phyloP scores from a whole-genome alignment of 495 filamentous ascomycete genomes.

The Apiosordaria backusii region DNA sequence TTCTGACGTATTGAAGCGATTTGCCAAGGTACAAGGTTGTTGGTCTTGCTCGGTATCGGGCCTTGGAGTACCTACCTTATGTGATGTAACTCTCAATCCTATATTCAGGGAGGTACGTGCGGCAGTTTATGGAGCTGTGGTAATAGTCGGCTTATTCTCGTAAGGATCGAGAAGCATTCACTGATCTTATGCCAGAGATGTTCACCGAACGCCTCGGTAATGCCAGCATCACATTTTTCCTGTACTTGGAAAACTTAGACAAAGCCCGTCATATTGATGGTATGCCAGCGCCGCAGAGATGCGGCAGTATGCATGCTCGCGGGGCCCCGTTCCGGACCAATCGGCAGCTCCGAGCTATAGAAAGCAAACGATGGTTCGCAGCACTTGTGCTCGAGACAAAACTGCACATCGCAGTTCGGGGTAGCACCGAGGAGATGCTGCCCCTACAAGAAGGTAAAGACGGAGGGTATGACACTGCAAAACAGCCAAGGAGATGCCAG shows the following conservation, averaged over 20 bases:
- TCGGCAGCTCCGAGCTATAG: not conserved
- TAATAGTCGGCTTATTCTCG: not conserved
- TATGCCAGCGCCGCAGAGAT: not conserved
- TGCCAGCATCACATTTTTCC: not conserved
- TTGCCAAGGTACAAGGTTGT: not conserved
- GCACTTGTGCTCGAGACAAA: not conserved
- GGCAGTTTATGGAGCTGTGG: too few relatives aligned
- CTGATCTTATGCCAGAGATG: not conserved
- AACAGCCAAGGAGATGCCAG: not conserved
- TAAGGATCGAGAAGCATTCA: not conserved
- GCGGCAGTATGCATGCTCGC: not conserved
- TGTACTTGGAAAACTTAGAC: not conserved
- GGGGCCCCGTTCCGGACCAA: not conserved
- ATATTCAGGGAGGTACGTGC: too few relatives aligned
- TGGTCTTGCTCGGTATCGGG: too few relatives aligned
- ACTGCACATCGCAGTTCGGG: not conserved
- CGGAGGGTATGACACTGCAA: not conserved
- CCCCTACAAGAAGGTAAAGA: not conserved
- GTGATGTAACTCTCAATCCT: too few relatives aligned
- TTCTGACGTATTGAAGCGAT: not conserved
- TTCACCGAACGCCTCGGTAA: not conserved
- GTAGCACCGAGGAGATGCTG: not conserved
- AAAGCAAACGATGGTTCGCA: not conserved
- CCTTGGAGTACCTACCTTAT: too few relatives aligned
- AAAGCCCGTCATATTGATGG: not conserved